phyloP scores from a whole-genome alignment of 192 early-diverging fungal species.

The Backusella tuberculispora region DNA sequence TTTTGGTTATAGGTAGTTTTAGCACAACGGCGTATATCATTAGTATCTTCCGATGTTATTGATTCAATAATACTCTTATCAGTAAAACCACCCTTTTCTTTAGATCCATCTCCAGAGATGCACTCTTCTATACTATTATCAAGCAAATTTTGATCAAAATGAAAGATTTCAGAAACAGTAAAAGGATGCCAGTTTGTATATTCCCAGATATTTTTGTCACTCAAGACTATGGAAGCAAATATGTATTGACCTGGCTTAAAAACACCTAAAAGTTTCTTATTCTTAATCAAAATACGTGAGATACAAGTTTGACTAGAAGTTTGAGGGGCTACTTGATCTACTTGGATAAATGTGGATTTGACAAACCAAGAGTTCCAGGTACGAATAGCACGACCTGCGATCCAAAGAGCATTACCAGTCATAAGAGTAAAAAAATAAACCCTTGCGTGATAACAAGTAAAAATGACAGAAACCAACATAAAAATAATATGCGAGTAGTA shows the following conservation, averaged over 20 bases:
- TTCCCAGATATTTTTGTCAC: constrained; percentile 17
- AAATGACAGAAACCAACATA: constrained; percentile 32
- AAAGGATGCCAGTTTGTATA: constrained; percentile 38
- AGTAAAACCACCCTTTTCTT: neutral
- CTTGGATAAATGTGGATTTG: neutral
- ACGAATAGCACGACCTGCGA: constrained; percentile 38
- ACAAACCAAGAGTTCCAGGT: constrained; percentile 35
- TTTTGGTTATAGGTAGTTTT: neutral
- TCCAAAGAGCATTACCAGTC: constrained; percentile 28
- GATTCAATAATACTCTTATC: neutral
- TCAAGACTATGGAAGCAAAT: constrained; percentile 35
- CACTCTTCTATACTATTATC: constrained; percentile 6
- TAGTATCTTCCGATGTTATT: neutral
- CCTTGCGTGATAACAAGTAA: constrained; percentile 27
- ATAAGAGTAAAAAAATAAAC: constrained; percentile 27
- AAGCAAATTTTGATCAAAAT: neutral
- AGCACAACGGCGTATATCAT: constrained; percentile 13
- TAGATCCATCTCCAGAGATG: neutral
- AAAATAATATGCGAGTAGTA: constrained; percentile 41
- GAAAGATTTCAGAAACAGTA: constrained; percentile 37
- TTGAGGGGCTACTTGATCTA: constrained; percentile 6
- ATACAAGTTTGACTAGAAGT: constrained; percentile 26
- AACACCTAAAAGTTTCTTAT: neutral
- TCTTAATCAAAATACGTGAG: constrained; percentile 24
- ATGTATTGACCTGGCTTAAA: constrained; percentile 48